phyloP scores from a whole-genome alignment of 2,329 filamentous ascomycete species.

The Beauveria brongniartii region DNA sequence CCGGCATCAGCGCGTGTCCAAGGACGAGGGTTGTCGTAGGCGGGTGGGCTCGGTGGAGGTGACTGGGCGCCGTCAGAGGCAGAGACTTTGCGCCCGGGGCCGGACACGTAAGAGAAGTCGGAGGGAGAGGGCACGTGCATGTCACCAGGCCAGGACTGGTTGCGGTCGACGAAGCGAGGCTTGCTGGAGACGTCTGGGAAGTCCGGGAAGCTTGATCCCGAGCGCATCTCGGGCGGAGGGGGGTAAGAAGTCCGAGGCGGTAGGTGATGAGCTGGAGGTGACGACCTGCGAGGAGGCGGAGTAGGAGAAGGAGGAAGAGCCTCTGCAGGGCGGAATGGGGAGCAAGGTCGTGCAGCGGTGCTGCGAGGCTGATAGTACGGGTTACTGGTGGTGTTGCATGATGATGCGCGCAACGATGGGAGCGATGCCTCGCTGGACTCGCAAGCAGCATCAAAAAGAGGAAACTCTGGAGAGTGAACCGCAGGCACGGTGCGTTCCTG shows the following conservation, averaged over 20 bases:
- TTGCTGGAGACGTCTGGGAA: background rate
- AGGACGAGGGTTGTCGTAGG: background rate
- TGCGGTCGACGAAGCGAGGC: slow-evolving; percentile 1
- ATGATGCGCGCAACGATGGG: background rate
- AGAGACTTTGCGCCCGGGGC: background rate
- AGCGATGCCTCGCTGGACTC: background rate
- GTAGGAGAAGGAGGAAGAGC: too few species aligned
- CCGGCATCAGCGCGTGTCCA: background rate
- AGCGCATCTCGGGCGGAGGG: background rate
- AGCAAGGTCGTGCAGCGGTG: slow-evolving; percentile 1
- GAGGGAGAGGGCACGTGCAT: background rate
- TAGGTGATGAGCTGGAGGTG: background rate
- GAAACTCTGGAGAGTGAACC: background rate
- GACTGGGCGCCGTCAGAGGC: background rate
- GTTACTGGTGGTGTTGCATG: slow-evolving; percentile 15
- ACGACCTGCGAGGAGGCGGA: background rate
- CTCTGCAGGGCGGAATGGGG: background rate
- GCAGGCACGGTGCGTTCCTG: background rate
- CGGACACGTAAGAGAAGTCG: background rate
- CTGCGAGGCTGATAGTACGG: slow-evolving; percentile 27
- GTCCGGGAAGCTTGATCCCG: background rate
- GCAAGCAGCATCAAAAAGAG: background rate
- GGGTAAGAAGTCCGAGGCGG: background rate
- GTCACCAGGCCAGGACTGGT: background rate
- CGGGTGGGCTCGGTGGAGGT: background rate